Conservation (phyloP, 2,329 filamentous ascomycete species). For the Alternaria tenuissima region DNA sequence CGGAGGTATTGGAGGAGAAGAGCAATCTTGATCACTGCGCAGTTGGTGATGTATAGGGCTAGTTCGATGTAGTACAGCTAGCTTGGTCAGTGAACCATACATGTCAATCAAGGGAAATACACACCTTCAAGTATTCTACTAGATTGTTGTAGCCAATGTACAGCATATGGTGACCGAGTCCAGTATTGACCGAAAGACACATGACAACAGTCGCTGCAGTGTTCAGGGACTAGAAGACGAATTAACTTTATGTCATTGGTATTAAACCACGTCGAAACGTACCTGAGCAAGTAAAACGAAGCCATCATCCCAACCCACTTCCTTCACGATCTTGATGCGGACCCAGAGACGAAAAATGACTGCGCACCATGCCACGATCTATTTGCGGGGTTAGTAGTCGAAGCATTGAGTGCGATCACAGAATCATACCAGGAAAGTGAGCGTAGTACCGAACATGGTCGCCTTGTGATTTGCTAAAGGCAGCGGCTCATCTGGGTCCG, state of each 20-base stretch:
- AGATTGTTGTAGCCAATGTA: conserved; percentile 27
- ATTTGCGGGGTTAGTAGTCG: conserved; percentile 15
- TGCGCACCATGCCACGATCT: conserved; percentile 41
- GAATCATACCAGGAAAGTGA: conserved; percentile 39
- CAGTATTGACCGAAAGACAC: conserved; percentile 36
- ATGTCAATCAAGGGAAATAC: not conserved
- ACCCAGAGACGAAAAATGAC: conserved; percentile 41
- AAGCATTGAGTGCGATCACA: not conserved
- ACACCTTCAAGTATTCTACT: conserved; percentile 28
- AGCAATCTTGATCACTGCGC: conserved; percentile 47
- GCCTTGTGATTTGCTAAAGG: conserved; percentile 37
- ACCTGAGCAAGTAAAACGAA: conserved; percentile 43
- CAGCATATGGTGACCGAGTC: conserved; percentile 46
- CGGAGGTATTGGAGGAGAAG: conserved; percentile 49
- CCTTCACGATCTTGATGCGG: conserved; percentile 37
- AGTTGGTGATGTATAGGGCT: conserved; percentile 41
- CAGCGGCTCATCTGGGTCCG: conserved; percentile 37
- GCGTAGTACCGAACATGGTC: conserved; percentile 36
- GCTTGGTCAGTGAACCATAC: not conserved
- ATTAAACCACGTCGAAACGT: conserved; percentile 8
- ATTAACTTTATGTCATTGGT: conserved; percentile 3
- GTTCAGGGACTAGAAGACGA: conserved; percentile 28
- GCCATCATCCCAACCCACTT: conserved; percentile 49
- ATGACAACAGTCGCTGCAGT: conserved; percentile 37
- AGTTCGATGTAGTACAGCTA: conserved; percentile 44